Conservation (phyloP, 1,284 basidiomycete species). For the Peniophora sp. region DNA sequence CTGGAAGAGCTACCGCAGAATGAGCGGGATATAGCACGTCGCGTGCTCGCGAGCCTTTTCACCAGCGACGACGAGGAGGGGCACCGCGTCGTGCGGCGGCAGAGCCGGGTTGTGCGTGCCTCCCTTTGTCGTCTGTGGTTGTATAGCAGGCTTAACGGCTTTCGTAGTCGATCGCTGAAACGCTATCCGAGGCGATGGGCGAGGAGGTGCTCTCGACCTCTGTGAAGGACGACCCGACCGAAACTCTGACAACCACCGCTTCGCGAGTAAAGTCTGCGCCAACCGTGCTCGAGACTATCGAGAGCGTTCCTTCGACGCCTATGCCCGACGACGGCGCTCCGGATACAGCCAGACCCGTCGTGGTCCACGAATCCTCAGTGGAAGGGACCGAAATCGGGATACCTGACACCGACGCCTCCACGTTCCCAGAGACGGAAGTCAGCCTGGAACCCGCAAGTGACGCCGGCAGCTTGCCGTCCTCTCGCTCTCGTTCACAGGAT, state of each 20-base stretch:
- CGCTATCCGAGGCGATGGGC: conserved; percentile 61
- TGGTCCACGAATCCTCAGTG: no score
- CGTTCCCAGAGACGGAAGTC: background rate
- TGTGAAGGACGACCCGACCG: conserved; percentile 1
- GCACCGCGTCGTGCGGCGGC: conserved; percentile 43
- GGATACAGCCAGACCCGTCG: background rate
- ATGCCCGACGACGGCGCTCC: conserved; percentile 25
- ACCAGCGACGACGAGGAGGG: conserved; percentile 50
- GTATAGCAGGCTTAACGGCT: conserved; percentile 4
- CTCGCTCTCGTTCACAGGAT: conserved; percentile 5
- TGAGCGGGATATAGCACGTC: conserved; percentile 56
- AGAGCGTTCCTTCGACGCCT: conserved; percentile 14
- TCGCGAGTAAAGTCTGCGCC: background rate
- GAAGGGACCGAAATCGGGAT: conserved; percentile 6
- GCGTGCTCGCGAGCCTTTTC: conserved; percentile 61
- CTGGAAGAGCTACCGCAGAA: conserved; percentile 49
- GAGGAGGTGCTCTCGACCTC: conserved; percentile 38
- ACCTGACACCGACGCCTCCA: background rate
- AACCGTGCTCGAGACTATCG: no score
- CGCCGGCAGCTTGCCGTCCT: conserved; percentile 8
- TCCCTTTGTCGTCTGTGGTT: background rate
- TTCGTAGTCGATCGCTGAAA: conserved; percentile 56
- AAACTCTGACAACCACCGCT: conserved; percentile 6
- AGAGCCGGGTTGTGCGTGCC: conserved; percentile 45
- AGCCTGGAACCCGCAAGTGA: background rate